Percentiles rank a stretch among this genome's conserved stretches.
Conservation (phyloP, 2,329 filamentous ascomycete genomes). For the Fusarium clavum region DNA sequence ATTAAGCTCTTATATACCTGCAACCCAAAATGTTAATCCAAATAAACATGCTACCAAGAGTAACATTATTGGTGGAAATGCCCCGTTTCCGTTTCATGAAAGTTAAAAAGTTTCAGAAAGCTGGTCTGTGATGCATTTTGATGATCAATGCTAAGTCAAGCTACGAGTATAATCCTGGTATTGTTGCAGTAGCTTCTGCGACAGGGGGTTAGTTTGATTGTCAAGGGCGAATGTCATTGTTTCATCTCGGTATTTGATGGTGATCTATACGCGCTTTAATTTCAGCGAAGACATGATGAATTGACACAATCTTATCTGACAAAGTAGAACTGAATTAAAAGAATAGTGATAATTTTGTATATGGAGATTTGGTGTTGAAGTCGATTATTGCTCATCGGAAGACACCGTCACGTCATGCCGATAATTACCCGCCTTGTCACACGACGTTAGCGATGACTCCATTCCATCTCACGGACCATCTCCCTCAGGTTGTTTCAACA, state of each 20-base stretch:
- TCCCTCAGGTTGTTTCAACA: constrained; percentile 3
- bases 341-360: accelerated
- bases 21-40: not conserved
- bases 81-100: constrained; percentile 13
- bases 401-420: constrained; percentile 24
- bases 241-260: constrained; percentile 5
- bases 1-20: constrained; percentile 4
- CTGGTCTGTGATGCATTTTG: not conserved
- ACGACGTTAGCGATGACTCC: constrained; percentile 15
- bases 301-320: too few relatives aligned
- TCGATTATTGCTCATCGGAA: not conserved
- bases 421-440: constrained; percentile 39
- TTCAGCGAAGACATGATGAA: not conserved
- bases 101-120: constrained; percentile 11
- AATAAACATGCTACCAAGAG: not conserved
- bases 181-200: not conserved
- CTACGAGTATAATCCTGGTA: not conserved
- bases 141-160: not conserved
- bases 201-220: constrained; percentile 21
- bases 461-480: constrained; percentile 1
- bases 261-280: not conserved
- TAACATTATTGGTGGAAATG: constrained; percentile 25
- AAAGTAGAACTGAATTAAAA: too few relatives aligned
- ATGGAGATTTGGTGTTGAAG: not conserved
- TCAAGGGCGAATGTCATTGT: not conserved